Evolutionary conservation across 495 filamentous ascomycete genomes (phyloP).

Genomic region (Thermothielavioides terrestris): DNA sequence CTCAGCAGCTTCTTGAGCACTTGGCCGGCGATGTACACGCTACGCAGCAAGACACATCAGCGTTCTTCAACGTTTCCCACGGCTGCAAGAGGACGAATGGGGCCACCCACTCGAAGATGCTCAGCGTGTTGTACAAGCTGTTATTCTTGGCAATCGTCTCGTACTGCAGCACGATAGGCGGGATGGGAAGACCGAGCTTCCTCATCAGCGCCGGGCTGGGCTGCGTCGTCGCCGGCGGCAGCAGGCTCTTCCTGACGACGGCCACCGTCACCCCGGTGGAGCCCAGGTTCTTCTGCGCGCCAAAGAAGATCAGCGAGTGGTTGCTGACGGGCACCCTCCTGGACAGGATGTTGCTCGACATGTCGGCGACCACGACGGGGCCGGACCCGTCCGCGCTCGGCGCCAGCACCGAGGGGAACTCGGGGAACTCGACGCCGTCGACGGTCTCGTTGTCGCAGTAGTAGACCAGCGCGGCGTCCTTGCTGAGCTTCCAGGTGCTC

Average conservation of each 20-base stretch:
- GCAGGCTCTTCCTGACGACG: slow-evolving; percentile 66
- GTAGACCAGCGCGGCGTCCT: slow-evolving; percentile 72
- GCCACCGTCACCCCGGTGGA: slow-evolving; percentile 76
- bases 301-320: slow-evolving; percentile 69
- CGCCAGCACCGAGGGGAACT: slow-evolving; percentile 58
- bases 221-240: slow-evolving; percentile 52
- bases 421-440: slow-evolving; percentile 88
- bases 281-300: slow-evolving; percentile 88
- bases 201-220: slow-evolving; percentile 57
- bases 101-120: slow-evolving; percentile 68
- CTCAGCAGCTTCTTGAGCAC: slow-evolving; percentile 63
- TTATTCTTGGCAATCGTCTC: slow-evolving; percentile 76
- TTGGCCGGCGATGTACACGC: slow-evolving; percentile 76
- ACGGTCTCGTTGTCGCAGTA: slow-evolving; percentile 93
- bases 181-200: slow-evolving; percentile 66
- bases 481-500: slow-evolving; percentile 66
- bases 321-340: slow-evolving; percentile 57
- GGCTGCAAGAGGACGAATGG: not conserved
- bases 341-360: slow-evolving; percentile 71
- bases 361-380: slow-evolving; percentile 71
- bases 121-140: slow-evolving; percentile 88
- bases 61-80: not conserved
- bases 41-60: slow-evolving; percentile 13
- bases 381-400: slow-evolving; percentile 47
- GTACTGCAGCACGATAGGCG: slow-evolving; percentile 72